A percentile compares a stretch with the other conserved stretches of the same genome.
Evolutionary conservation across 2,329 filamentous ascomycete genomes (phyloP).

Genomic region (Gremmenia infestans): DNA sequence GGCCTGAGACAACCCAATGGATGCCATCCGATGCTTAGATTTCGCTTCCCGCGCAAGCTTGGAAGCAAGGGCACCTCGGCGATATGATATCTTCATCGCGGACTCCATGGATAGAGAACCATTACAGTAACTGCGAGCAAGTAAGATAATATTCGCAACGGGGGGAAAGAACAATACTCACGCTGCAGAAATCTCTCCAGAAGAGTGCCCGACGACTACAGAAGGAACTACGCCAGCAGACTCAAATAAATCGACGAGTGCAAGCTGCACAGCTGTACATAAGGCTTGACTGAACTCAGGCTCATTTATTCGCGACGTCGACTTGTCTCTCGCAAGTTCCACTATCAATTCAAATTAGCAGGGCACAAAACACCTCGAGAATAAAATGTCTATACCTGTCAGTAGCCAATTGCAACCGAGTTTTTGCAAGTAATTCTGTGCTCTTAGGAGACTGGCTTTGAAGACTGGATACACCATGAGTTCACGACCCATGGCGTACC

Average conservation of each 20-base stretch:
- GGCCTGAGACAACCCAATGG: slow-evolving; percentile 32
- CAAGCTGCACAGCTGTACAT: slow-evolving; percentile 43
- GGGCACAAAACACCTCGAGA: background rate
- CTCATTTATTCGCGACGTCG: background rate
- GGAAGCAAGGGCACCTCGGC: slow-evolving; percentile 16
- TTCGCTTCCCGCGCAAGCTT: background rate
- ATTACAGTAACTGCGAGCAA: slow-evolving; percentile 29
- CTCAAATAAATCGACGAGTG: slow-evolving; percentile 38
- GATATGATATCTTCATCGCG: slow-evolving; percentile 41
- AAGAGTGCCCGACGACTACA: slow-evolving; percentile 40
- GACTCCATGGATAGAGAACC: slow-evolving; percentile 29
- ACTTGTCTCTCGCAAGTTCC: background rate
- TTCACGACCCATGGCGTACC: slow-evolving; percentile 17
- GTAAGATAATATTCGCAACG: no score
- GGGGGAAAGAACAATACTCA: slow-evolving; percentile 22
- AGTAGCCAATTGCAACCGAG: background rate
- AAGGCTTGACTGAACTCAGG: slow-evolving; percentile 32
- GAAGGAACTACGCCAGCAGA: slow-evolving; percentile 36
- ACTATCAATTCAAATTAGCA: background rate
- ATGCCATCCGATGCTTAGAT: slow-evolving; percentile 37
- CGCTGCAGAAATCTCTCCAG: slow-evolving; percentile 43
- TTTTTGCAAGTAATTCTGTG: background rate
- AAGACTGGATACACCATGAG: slow-evolving; percentile 6
- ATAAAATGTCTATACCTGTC: background rate
- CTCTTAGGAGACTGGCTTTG: no score